Evolutionary conservation across 352 stramenopile species (phyloP), one percentile per base, ranked within the genome.

Genomic region (Phytophthora pisi): DNA sequence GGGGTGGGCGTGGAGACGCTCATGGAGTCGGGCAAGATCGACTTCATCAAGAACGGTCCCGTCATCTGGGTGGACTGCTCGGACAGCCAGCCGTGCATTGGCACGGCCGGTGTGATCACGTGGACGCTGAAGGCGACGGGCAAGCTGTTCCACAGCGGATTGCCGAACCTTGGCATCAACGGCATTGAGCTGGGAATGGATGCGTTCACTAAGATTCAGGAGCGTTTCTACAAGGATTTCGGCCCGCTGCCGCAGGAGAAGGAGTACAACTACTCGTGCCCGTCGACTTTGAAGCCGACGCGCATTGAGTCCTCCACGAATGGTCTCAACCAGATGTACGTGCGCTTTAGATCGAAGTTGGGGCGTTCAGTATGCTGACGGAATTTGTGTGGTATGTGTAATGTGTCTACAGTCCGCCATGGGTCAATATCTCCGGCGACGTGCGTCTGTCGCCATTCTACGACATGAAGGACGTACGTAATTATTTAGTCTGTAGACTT

Each of bases 391-490:
- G 36, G 10, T 5, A 2, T 43, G 10, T 43, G 51, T 9, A 3
- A 4, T 57, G 9, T 57, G 34, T 8, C 16, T 58, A 28, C 69
- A 93, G 96, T 71, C 91, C 91, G 7, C 88, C 90, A 51, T 94
- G 91, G 77, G 82, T 87, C 42, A 96, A 92, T 60, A 88, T 97
- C 63, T 90, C 86, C 18, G 92, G 92, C 20, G 92, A 98, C 31
- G 90, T 96, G n/a, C 88, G 92, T 50, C 66, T 97, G n/a, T 94
- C 88, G 30, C 92, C 92, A 28, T 98, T 98, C 73, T 97, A 98
- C 75, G 82, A 95, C 30, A 86, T 96, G 63, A 74, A 90, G 30
- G 86, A 95, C 28, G 84, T 95, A 85, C 49, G 83, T 80, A 47
- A 23, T 15, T 46, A n/a, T 42, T n/a, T 42, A 42, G 5, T 4